Conservation (phyloP, 345 rosid genomes). For the Brassica napus region Da-Ae NC_063442.1:25795001-25795500, state of each 20-base stretch:
- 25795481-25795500: background rate
- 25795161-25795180: background rate
- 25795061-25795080: constrained; percentile 18
- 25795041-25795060: constrained; percentile 37
- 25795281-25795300: background rate
- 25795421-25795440: constrained; percentile 38
- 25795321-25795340: constrained; percentile 37
- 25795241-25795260: background rate
- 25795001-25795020: constrained; percentile 28
- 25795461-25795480: background rate
- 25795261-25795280: background rate
- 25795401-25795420: constrained; percentile 26
- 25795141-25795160: background rate
- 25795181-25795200: background rate
- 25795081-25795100: constrained; percentile 24
- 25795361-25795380: constrained; percentile 27
- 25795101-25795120: background rate
- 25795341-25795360: constrained; percentile 31
- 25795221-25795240: background rate
- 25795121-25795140: background rate
- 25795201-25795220: background rate
- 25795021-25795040: constrained; percentile 30
- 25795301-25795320: constrained; percentile 16
- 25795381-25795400: background rate
- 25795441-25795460: background rate